Evolutionary conservation across 1,284 basidiomycete species (phyloP).

Genomic region (Fomitopsis schrenkii): DNA sequence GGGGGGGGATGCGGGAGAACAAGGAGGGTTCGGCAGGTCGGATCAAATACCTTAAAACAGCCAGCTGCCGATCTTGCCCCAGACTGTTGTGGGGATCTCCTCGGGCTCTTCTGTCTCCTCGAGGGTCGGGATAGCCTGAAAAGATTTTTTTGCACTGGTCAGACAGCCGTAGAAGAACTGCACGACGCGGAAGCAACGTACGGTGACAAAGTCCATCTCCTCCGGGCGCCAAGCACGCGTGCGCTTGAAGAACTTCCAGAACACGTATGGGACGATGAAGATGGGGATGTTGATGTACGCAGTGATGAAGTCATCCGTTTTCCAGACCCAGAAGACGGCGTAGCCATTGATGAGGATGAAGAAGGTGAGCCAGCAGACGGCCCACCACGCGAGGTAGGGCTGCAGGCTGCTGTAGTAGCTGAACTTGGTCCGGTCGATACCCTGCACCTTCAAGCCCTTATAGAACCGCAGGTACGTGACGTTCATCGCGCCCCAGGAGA

Average conservation of each 20-base stretch:
- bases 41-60: conserved; percentile 30
- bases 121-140: conserved; percentile 44
- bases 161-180: background rate
- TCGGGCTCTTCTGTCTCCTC: conserved; percentile 49
- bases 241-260: conserved; percentile 52
- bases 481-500: conserved; percentile 71
- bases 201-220: conserved; percentile 60
- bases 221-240: conserved; percentile 45
- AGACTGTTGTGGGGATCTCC: conserved; percentile 31
- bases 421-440: conserved; percentile 49
- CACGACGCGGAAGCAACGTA: conserved; percentile 14
- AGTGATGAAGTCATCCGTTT: conserved; percentile 55
- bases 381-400: conserved; percentile 35
- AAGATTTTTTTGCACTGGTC: no score
- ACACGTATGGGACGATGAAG: conserved; percentile 42
- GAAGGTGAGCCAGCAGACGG: conserved; percentile 33
- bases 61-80: conserved; percentile 32
- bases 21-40: background rate
- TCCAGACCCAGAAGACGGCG: conserved; percentile 42
- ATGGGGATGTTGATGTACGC: conserved; percentile 45
- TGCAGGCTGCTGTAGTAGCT: conserved; percentile 50
- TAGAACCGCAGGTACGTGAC: conserved; percentile 74
- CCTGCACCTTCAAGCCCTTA: conserved; percentile 55
- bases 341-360: conserved; percentile 39
- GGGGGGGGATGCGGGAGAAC: background rate